Evolutionary conservation across 176 grass and related monocot species (phyloP).

Genomic region (Triticum timopheevii): DNA sequence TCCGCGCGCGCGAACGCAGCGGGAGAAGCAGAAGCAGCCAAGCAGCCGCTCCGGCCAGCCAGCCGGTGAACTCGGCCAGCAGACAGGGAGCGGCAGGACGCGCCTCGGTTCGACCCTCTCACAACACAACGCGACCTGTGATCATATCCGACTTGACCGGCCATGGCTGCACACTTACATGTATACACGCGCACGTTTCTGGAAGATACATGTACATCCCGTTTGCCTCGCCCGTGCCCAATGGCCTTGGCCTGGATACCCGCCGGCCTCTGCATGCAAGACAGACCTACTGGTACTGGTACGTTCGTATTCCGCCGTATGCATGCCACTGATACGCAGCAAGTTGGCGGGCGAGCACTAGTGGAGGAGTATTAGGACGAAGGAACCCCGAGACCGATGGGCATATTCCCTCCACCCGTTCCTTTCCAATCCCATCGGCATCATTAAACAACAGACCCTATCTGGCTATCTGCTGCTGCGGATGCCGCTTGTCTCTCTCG

Average conservation of each 20-base stretch:
- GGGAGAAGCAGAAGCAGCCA: background rate
- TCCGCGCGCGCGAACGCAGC: background rate
- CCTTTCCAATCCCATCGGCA: constrained; percentile 12
- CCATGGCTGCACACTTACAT: background rate
- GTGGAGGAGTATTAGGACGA: background rate
- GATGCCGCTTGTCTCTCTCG: constrained; percentile 21
- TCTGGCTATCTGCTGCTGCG: constrained; percentile 11
- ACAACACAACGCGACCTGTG: background rate
- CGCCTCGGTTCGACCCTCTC: background rate
- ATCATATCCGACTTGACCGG: background rate
- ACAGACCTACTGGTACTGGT: background rate
- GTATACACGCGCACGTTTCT: background rate
- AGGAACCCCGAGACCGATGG: background rate
- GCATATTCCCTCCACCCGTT: constrained; percentile 45
- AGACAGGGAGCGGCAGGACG: background rate
- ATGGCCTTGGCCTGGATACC: background rate
- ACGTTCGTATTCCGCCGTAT: background rate
- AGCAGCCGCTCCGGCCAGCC: background rate
- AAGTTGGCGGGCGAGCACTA: background rate
- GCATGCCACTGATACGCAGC: background rate
- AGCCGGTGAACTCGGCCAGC: background rate
- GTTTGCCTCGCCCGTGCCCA: constrained; percentile 1
- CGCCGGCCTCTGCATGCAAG: background rate
- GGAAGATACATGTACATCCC: background rate
- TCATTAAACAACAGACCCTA: constrained; percentile 23